These are phyloP conservation scores for Circinella umbellata DNA, from an alignment of 371 early-diverging fungal species.

Conservation along the genomic window DNA sequence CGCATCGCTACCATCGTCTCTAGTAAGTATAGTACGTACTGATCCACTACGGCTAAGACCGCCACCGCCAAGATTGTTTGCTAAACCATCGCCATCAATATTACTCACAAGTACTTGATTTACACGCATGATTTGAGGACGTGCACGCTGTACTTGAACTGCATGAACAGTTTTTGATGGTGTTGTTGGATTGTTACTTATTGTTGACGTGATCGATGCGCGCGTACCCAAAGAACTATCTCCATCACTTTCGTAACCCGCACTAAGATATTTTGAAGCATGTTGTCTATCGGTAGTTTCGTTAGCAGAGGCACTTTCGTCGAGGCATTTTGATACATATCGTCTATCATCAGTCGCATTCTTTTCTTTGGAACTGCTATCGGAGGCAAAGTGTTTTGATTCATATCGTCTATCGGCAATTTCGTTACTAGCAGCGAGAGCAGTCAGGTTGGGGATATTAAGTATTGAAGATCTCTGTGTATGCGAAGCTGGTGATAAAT, in stretches of 20 bases:
- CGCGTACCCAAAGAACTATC: constrained; percentile 15
- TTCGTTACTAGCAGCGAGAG: too few species aligned
- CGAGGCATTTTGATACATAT: too few species aligned
- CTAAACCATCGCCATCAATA: constrained; percentile 2
- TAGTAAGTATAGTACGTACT: constrained; percentile 31
- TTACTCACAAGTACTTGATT: constrained; percentile 34
- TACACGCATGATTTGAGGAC: constrained; percentile 52
- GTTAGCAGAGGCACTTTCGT: not conserved
- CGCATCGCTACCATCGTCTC: constrained; percentile 6
- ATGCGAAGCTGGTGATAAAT: too few species aligned
- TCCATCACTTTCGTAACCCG: constrained; percentile 21
- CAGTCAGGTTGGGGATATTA: too few species aligned
- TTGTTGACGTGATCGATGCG: constrained; percentile 27
- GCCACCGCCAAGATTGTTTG: not conserved
- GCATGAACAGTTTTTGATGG: constrained; percentile 32
- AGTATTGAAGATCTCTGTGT: not conserved
- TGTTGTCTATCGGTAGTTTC: not conserved
- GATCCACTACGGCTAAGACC: constrained; percentile 40
- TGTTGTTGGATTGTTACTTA: constrained; percentile 15
- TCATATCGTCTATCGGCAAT: too few species aligned
- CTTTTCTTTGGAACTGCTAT: not conserved
- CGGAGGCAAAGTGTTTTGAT: too few species aligned
- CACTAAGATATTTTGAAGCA: constrained; percentile 6
- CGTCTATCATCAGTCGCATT: too few species aligned
- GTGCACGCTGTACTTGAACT: constrained; percentile 41